phyloP scores from a whole-genome alignment of 2,329 filamentous ascomycete species.

The Hymenotorrendiella dingleyae region DNA sequence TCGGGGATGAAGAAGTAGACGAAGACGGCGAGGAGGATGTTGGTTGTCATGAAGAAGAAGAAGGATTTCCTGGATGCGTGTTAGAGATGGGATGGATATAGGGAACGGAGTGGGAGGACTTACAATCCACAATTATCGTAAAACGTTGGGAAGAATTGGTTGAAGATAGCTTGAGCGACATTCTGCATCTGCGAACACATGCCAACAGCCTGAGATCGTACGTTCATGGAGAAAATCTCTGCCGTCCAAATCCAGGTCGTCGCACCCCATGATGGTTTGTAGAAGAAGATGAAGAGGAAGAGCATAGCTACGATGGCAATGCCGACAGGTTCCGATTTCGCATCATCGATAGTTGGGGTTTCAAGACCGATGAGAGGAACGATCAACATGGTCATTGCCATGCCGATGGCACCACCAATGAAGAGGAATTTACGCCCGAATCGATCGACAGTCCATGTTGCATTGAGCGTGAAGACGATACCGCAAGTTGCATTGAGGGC shows the following conservation, averaged over 20 bases:
- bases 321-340: constrained; percentile 54
- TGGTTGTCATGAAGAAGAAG: constrained; percentile 50
- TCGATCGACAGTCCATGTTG: constrained; percentile 66
- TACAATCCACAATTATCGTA: constrained; percentile 46
- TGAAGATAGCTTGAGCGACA: constrained; percentile 60
- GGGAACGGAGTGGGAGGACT: constrained; percentile 2
- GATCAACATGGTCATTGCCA: constrained; percentile 65
- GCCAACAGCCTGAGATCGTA: constrained; percentile 64
- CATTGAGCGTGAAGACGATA: constrained; percentile 68
- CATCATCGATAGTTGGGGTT: constrained; percentile 47
- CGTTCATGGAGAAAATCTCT: constrained; percentile 66
- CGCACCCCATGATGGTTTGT: constrained; percentile 66
- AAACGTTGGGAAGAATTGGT: constrained; percentile 67
- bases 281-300: constrained; percentile 62
- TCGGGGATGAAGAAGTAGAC: constrained; percentile 48
- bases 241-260: constrained; percentile 68
- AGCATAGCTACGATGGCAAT: constrained; percentile 64
- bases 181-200: constrained; percentile 59
- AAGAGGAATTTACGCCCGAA: constrained; percentile 66
- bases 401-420: constrained; percentile 61
- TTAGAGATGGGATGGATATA: not conserved
- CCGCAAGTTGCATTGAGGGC: constrained; percentile 68
- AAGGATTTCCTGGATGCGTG: constrained; percentile 18
- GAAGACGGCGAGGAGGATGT: constrained; percentile 41
- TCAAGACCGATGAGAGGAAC: constrained; percentile 51